phyloP scores from a whole-genome alignment of 2,329 filamentous ascomycete species.

The Pyricularia grisea region DNA sequence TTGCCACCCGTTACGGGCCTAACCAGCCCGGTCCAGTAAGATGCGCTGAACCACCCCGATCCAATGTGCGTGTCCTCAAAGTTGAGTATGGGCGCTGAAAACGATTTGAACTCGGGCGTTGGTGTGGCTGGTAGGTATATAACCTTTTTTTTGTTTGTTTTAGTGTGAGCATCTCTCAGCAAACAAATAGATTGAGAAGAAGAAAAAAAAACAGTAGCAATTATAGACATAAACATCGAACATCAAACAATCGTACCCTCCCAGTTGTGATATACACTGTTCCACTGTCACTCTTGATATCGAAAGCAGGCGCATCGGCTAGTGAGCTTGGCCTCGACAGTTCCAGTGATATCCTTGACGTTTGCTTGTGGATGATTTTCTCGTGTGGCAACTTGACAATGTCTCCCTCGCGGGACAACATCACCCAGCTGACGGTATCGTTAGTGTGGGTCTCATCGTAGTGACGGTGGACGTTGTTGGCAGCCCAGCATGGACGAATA shows the following conservation, averaged over 20 bases:
- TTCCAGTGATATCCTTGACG: conserved; percentile 67
- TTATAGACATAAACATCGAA: background rate
- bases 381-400: conserved; percentile 84
- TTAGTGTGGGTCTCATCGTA: conserved; percentile 36
- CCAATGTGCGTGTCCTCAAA: conserved; percentile 80
- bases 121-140: conserved; percentile 74
- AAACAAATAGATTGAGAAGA: background rate
- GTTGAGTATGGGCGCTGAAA: conserved; percentile 80
- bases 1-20: conserved; percentile 77
- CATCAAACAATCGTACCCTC: conserved; percentile 47
- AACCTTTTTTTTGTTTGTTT: conserved; percentile 41
- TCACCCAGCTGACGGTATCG: conserved; percentile 68
- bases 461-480: background rate
- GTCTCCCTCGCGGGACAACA: conserved; percentile 64
- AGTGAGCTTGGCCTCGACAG: conserved; percentile 62
- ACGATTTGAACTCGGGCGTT: conserved; percentile 68
- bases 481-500: background rate
- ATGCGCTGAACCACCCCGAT: conserved; percentile 72
- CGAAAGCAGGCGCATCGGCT: conserved; percentile 52
- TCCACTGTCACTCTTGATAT: conserved; percentile 65
- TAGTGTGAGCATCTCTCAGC: conserved; percentile 8
- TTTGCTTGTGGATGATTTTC: conserved; percentile 69
- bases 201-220: background rate
- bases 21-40: conserved; percentile 76
- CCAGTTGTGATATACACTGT: conserved; percentile 77